Percentiles rank a stretch among this genome's conserved stretches.
Evolutionary conservation across 805 yeast genomes (phyloP).

Genomic region (Nakazawaea populi): DNA sequence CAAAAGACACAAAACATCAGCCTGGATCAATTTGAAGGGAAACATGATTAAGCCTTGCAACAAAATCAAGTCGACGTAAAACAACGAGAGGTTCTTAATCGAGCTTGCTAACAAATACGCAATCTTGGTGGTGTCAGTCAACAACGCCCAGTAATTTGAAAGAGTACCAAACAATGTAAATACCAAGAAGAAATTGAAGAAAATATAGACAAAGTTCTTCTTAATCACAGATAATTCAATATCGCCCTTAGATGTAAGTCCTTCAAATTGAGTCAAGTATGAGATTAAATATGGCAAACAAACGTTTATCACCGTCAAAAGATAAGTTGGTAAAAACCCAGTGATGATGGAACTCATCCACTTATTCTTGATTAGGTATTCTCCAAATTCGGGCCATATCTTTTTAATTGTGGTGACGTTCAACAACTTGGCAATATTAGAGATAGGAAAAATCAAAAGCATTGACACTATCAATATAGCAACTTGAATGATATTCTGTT

Average conservation of each 20-base stretch:
- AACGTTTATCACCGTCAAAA: conserved; percentile 49
- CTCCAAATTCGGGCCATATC: conserved; percentile 55
- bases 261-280: conserved; percentile 44
- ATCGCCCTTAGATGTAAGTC: conserved; percentile 51
- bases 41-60: conserved; percentile 84
- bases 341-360: conserved; percentile 51
- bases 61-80: conserved; percentile 83
- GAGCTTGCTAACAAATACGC: conserved; percentile 85
- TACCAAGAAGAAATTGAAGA: conserved; percentile 88
- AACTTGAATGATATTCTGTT: conserved; percentile 25
- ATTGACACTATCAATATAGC: conserved; percentile 43
- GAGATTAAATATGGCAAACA: conserved; percentile 50
- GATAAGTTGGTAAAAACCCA: conserved; percentile 56
- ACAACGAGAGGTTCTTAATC: conserved; percentile 69
- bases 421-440: conserved; percentile 50
- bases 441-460: conserved; percentile 47
- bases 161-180: conserved; percentile 94
- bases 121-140: conserved; percentile 84
- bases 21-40: conserved; percentile 74
- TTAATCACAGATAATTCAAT: conserved; percentile 50
- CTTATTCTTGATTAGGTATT: conserved; percentile 42
- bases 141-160: conserved; percentile 67
- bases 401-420: conserved; percentile 50
- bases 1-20: conserved; percentile 45
- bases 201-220: conserved; percentile 73